Percentiles rank a stretch among this genome's conserved stretches.
Evolutionary conservation across 345 rosid genomes (phyloP).

Genomic region (Litchi chinensis): DNA sequence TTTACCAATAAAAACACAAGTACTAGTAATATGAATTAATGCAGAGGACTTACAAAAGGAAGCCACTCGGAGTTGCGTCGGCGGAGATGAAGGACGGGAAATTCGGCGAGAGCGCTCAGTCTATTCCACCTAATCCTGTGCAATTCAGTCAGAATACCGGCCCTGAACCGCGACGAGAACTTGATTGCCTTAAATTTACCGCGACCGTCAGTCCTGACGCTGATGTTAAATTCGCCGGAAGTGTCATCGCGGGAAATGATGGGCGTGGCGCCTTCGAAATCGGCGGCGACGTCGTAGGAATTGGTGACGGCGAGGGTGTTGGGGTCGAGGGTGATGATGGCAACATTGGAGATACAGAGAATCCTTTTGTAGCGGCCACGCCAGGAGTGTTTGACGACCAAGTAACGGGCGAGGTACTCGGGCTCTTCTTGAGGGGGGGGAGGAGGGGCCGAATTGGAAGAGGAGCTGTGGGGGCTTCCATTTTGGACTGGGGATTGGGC

Average conservation of each 20-base stretch:
- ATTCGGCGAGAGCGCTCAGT: slow-evolving; percentile 70
- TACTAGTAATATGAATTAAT: neutral
- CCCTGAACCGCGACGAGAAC: slow-evolving; percentile 78
- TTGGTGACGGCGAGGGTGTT: slow-evolving; percentile 74
- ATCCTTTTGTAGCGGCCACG: slow-evolving; percentile 95
- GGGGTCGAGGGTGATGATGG: slow-evolving; percentile 87
- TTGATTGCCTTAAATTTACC: slow-evolving; percentile 84
- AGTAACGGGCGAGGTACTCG: slow-evolving; percentile 87
- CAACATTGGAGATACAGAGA: slow-evolving; percentile 66
- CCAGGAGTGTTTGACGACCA: slow-evolving; percentile 94
- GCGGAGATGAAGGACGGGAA: slow-evolving; percentile 77
- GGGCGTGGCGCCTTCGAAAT: slow-evolving; percentile 80
- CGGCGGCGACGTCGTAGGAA: slow-evolving; percentile 62
- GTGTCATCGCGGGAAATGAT: slow-evolving; percentile 72
- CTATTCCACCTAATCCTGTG: slow-evolving; percentile 74
- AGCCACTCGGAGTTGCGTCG: slow-evolving; percentile 79
- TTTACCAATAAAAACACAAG: no score
- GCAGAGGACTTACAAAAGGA: slow-evolving; percentile 63
- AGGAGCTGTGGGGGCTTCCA: slow-evolving; percentile 45
- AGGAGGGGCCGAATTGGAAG: slow-evolving; percentile 29
- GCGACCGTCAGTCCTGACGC: slow-evolving; percentile 84
- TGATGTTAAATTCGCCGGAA: slow-evolving; percentile 72
- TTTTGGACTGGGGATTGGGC: slow-evolving; percentile 39
- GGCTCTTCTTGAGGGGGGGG: slow-evolving; percentile 62
- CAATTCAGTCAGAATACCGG: slow-evolving; percentile 80